phyloP scores from a whole-genome alignment of 352 stramenopile species.

The Pythium insidiosum region DNA sequence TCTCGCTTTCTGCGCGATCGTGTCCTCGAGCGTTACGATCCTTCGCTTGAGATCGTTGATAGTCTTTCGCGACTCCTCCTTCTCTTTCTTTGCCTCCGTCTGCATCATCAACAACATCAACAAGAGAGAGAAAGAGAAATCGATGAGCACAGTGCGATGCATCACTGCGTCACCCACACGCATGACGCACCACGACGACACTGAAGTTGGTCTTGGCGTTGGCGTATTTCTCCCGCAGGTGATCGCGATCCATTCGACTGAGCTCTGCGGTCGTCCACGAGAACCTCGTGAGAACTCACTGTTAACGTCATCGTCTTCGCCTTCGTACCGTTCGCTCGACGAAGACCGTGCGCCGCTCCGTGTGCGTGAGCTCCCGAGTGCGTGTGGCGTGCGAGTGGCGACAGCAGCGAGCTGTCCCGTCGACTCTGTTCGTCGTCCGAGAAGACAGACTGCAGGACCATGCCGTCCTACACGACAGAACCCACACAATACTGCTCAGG shows the following conservation, averaged over 20 bases:
- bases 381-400: too few relatives aligned
- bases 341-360: too few relatives aligned
- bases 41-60: conserved; percentile 47
- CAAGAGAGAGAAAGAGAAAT: too few relatives aligned
- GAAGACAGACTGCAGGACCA: conserved; percentile 61
- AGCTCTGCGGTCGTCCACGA: conserved; percentile 21
- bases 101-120: conserved; percentile 10
- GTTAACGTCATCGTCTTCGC: too few relatives aligned
- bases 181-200: conserved; percentile 38
- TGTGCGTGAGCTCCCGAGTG: too few relatives aligned
- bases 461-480: conserved; percentile 34
- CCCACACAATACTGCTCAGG: not conserved
- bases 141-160: too few relatives aligned
- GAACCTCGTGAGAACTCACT: conserved; percentile 1
- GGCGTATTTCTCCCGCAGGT: conserved; percentile 65
- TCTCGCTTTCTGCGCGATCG: conserved; percentile 39
- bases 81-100: conserved; percentile 69
- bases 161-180: too few relatives aligned
- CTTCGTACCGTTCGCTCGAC: too few relatives aligned
- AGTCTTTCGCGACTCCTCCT: conserved; percentile 41
- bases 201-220: conserved; percentile 79
- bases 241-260: conserved; percentile 50
- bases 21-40: conserved; percentile 38
- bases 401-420: not conserved
- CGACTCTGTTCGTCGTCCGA: conserved; percentile 11